A percentile compares a stretch with the other conserved stretches of the same genome.
Evolutionary conservation across 257 asterid genomes (phyloP).

Genomic region (Paulownia fortunei): DNA sequence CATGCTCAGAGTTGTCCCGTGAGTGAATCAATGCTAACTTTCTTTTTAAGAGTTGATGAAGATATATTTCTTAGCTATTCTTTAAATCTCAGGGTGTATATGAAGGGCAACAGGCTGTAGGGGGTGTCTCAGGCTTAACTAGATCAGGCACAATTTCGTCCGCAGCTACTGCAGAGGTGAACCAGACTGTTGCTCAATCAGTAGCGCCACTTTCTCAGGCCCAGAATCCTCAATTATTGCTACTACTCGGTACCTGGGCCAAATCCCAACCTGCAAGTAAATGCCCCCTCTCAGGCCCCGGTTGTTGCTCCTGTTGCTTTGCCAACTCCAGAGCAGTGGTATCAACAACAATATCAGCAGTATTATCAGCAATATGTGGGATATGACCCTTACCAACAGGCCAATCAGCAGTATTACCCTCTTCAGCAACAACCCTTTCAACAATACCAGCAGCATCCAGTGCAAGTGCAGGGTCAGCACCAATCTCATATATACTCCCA

Average conservation of each 20-base stretch:
- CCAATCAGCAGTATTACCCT: conserved; percentile 66
- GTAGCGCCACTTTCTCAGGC: conserved; percentile 57
- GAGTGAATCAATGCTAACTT: conserved; percentile 42
- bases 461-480: conserved; percentile 56
- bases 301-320: conserved; percentile 47
- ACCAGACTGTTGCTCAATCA: conserved; percentile 51
- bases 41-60: not conserved
- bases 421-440: conserved; percentile 63
- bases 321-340: conserved; percentile 78
- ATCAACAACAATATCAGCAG: conserved; percentile 89
- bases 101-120: conserved; percentile 68
- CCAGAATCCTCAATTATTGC: conserved; percentile 56
- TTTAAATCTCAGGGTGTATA: conserved; percentile 62
- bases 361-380: conserved; percentile 87
- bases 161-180: conserved; percentile 46
- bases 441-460: conserved; percentile 66
- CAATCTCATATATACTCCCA: conserved; percentile 57
- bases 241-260: conserved; percentile 57
- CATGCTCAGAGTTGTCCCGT: conserved; percentile 91
- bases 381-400: conserved; percentile 74
- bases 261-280: conserved; percentile 51
- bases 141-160: conserved; percentile 51
- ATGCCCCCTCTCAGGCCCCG: conserved; percentile 56
- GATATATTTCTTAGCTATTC: conserved; percentile 13
- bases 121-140: conserved; percentile 39